These are phyloP conservation scores for Moesziomyces antarcticus DNA, from an alignment of 1,284 basidiomycete genomes.

Conservation along the genomic window DNA sequence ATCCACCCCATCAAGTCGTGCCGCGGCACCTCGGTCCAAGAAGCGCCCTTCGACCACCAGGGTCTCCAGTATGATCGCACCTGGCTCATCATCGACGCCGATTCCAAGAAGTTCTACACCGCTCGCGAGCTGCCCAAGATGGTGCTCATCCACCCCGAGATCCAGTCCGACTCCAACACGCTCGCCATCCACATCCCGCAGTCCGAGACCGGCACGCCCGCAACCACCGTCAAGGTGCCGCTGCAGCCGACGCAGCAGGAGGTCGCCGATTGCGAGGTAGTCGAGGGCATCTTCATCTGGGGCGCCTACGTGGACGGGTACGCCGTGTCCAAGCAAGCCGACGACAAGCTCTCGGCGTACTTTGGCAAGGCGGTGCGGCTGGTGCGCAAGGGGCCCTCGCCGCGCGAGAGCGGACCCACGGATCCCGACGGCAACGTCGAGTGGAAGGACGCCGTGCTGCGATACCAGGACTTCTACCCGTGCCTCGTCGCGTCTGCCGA, in stretches of 20 bases:
- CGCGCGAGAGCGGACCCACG: conserved; percentile 31
- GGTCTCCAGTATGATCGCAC: conserved; percentile 60
- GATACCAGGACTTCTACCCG: conserved; percentile 59
- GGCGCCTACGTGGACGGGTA: conserved; percentile 54
- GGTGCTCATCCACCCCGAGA: conserved; percentile 56
- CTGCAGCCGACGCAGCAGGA: conserved; percentile 43
- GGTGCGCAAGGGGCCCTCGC: conserved; percentile 55
- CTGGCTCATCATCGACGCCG: conserved; percentile 61
- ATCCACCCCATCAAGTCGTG: conserved; percentile 65
- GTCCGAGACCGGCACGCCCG: conserved; percentile 34
- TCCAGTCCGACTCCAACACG: conserved; percentile 31
- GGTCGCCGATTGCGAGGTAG: conserved; percentile 41
- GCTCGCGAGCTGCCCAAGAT: conserved; percentile 61
- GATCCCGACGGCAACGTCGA: conserved; percentile 39
- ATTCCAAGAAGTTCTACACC: conserved; percentile 55
- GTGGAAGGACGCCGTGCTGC: conserved; percentile 33
- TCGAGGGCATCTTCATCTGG: conserved; percentile 59
- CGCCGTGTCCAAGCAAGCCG: conserved; percentile 54
- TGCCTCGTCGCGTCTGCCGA: conserved; percentile 51
- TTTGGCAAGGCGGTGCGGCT: conserved; percentile 57
- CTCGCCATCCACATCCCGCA: conserved; percentile 56
- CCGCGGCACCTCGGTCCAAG: conserved; percentile 51
- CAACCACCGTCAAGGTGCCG: conserved; percentile 29
- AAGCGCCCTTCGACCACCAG: conserved; percentile 45
- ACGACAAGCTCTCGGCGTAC: conserved; percentile 52